Evolutionary conservation across 2,329 filamentous ascomycete species (phyloP), one percentile per base, ranked within the genome.

Genomic region (Ceratocystis harringtonii): DNA sequence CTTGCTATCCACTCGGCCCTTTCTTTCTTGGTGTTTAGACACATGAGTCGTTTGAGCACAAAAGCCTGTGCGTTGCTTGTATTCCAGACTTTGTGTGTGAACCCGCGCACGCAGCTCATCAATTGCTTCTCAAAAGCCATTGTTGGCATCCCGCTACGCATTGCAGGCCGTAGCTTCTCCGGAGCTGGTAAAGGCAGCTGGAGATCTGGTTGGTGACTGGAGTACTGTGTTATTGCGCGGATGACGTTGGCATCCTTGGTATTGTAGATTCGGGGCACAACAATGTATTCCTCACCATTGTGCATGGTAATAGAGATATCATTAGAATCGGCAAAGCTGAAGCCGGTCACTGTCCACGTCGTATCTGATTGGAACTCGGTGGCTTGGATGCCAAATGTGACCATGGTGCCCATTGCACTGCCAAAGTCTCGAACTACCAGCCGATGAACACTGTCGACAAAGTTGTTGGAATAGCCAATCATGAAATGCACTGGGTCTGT

Each of bases 11-110:
- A 64, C 36, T 32, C 52, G 12, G 7, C 12, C 28, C 22, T 62
- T 22, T 28, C 45, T n/a, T 25, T 32, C 25, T 45, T 10, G 22
- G 36, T 32, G 41, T 62, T 22, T n/a, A 25, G 41, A 10, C 12
- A 10, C 10, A 30, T 32, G 5, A 48, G 41, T n/a, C 50, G 25
- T 15, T 64, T 64, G 5, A 45, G 36, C 3, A 41, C 36, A 64
- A 60, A 58, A 3, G 63, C 63, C 28, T 45, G 52, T 32, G 52
- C 52, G 19, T 25, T 61, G 6, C 52, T 60, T 32, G 52, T 41
- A 19, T 64, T 41, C 63, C 63, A 64, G 22, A 64, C 36, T 41
- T 64, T 64, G 36, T 45, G 55, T 41, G 52, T 64, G 10, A 55
- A 58, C 25, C 63, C 63, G 5, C 52, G 36, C 50, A 25, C 10